These are phyloP conservation scores for Boletus sp. DNA, from an alignment of 1,284 basidiomycete genomes.

Conservation along the genomic window DNA sequence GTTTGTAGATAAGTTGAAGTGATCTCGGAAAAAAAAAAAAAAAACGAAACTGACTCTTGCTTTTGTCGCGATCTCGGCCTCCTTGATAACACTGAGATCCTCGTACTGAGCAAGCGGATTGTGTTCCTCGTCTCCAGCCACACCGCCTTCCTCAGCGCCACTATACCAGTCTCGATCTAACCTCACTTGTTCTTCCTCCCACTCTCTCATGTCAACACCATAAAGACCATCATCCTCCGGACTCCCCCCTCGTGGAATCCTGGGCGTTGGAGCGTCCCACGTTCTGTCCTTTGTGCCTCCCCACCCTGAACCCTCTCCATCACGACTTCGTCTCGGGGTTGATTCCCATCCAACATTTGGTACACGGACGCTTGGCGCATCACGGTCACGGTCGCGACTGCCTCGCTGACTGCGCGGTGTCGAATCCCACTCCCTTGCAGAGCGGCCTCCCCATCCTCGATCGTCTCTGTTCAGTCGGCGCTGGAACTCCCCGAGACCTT, in stretches of 20 bases:
- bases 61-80: slow-evolving; percentile 78
- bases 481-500: slow-evolving; percentile 37
- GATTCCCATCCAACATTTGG: slow-evolving; percentile 90
- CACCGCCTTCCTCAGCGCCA: slow-evolving; percentile 79
- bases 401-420: slow-evolving; percentile 67
- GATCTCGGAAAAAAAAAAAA: neutral
- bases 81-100: slow-evolving; percentile 67
- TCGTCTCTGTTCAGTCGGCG: slow-evolving; percentile 36
- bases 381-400: slow-evolving; percentile 57
- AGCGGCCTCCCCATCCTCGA: slow-evolving; percentile 28
- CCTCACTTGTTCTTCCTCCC: slow-evolving; percentile 91
- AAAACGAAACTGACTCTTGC: slow-evolving; percentile 50
- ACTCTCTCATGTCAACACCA: slow-evolving; percentile 72
- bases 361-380: slow-evolving; percentile 82
- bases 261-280: slow-evolving; percentile 88
- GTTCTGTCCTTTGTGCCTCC: slow-evolving; percentile 53
- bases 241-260: slow-evolving; percentile 56
- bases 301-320: slow-evolving; percentile 52
- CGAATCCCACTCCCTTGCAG: slow-evolving; percentile 52
- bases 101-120: slow-evolving; percentile 93
- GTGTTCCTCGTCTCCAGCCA: slow-evolving; percentile 86
- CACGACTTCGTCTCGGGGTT: slow-evolving; percentile 63
- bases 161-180: slow-evolving; percentile 95
- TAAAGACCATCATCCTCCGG: slow-evolving; percentile 59
- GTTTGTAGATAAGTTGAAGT: slow-evolving; percentile 6